Percentiles rank a stretch among this genome's conserved stretches.
Conservation (phyloP, 345 rosid species). For the Isatis tinctoria region DNA sequence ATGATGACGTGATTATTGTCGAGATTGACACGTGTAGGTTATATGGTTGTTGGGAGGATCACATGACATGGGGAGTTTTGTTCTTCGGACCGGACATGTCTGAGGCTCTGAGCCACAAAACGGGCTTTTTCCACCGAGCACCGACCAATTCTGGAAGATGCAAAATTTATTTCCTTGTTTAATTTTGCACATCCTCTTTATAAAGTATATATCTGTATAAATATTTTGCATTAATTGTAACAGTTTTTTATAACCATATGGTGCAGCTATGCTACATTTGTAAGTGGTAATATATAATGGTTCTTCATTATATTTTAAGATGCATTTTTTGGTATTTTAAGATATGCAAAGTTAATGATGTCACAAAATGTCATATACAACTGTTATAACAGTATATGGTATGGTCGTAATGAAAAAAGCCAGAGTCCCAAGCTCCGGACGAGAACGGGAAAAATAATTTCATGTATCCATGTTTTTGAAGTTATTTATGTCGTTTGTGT, state of each 20-base stretch:
- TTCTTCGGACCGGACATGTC: constrained; percentile 16
- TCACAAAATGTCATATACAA: not conserved
- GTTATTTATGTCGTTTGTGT: not conserved
- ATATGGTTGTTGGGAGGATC: constrained; percentile 25
- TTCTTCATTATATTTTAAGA: not conserved
- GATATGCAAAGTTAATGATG: not conserved
- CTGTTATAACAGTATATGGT: not conserved
- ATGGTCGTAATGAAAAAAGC: not conserved
- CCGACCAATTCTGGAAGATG: constrained; percentile 4
- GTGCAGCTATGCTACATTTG: not conserved
- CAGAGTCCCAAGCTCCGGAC: not conserved
- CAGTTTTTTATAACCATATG: not conserved
- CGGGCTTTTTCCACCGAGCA: constrained; percentile 1
- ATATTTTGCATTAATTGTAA: not conserved
- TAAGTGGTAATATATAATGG: not conserved
- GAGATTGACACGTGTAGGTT: constrained; percentile 16
- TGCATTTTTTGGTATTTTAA: not conserved
- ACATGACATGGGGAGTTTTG: constrained; percentile 26
- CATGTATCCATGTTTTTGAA: not conserved
- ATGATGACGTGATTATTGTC: not conserved
- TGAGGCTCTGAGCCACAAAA: constrained; percentile 21
- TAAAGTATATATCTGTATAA: too few species aligned
- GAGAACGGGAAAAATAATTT: not conserved
- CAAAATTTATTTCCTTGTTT: not conserved
- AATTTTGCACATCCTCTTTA: not conserved